Conservation (phyloP, 768 basidiomycete genomes). For the Agrocybe pediades region DNA sequence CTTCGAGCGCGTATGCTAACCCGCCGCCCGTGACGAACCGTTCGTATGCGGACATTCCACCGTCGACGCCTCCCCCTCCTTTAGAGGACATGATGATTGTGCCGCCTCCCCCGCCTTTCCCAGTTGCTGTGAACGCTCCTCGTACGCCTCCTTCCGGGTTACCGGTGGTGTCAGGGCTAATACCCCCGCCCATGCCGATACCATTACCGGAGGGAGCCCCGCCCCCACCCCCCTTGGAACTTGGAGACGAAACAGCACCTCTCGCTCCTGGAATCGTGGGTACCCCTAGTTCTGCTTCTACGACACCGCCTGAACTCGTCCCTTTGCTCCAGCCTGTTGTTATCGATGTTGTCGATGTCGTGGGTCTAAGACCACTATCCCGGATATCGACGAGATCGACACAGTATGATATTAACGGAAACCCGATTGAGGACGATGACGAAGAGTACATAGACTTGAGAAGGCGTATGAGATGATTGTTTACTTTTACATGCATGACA, state of each 20-base stretch:
- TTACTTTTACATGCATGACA: neutral
- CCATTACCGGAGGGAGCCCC: neutral
- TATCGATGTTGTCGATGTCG: slow-evolving; percentile 1
- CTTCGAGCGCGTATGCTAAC: slow-evolving; percentile 10
- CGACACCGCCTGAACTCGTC: slow-evolving; percentile 20
- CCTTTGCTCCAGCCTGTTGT: slow-evolving; percentile 22
- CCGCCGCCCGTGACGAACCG: slow-evolving; percentile 1
- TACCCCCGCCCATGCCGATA: slow-evolving; percentile 8
- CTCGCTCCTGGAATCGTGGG: slow-evolving; percentile 19
- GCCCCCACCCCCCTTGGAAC: neutral
- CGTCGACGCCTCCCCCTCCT: slow-evolving; percentile 24
- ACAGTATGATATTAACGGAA: slow-evolving; percentile 8
- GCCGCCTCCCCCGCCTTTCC: slow-evolving; percentile 20
- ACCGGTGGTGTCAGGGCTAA: slow-evolving; percentile 7
- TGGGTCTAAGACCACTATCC: slow-evolving; percentile 9
- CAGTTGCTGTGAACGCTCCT: slow-evolving; percentile 4
- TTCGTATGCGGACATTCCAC: slow-evolving; percentile 34
- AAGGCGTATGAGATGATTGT: slow-evolving; percentile 4
- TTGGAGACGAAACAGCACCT: slow-evolving; percentile 10
- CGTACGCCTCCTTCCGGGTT: slow-evolving; percentile 1
- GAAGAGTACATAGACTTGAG: no score
- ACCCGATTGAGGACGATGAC: slow-evolving; percentile 1
- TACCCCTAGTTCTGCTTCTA: slow-evolving; percentile 18
- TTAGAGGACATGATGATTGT: slow-evolving; percentile 14
- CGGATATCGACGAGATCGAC: slow-evolving; percentile 17